Evolutionary conservation across 495 filamentous ascomycete genomes (phyloP).

Genomic region (Xylaria bambusicola): DNA sequence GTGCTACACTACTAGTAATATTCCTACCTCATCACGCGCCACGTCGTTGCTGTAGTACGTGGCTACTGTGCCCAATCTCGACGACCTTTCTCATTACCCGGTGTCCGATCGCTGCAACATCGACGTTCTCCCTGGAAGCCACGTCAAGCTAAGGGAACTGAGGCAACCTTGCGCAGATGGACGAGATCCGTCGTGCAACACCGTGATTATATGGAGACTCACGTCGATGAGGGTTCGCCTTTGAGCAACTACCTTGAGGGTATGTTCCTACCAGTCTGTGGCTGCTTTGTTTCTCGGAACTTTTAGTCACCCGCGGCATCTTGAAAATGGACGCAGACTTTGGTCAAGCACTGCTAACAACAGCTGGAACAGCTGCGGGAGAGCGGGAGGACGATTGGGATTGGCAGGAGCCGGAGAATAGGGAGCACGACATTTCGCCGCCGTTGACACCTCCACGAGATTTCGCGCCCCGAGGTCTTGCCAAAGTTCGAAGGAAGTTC

Average conservation of each 20-base stretch:
- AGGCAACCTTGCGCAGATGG: slow-evolving; percentile 33
- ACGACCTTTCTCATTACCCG: background rate
- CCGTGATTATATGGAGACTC: slow-evolving; percentile 74
- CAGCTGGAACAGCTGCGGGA: slow-evolving; percentile 28
- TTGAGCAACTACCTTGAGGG: slow-evolving; percentile 93
- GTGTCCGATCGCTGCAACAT: background rate
- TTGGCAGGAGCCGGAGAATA: slow-evolving; percentile 48
- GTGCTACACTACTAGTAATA: background rate
- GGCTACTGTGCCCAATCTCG: background rate
- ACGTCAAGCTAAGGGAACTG: slow-evolving; percentile 17
- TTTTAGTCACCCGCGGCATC: slow-evolving; percentile 51
- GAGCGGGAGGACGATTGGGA: slow-evolving; percentile 40
- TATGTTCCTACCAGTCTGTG: slow-evolving; percentile 39
- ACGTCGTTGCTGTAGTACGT: background rate
- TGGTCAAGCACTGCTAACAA: slow-evolving; percentile 46
- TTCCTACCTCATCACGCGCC: slow-evolving; percentile 9
- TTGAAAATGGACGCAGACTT: slow-evolving; percentile 48
- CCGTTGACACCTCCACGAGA: slow-evolving; percentile 50
- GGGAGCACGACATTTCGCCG: slow-evolving; percentile 46
- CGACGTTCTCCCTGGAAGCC: slow-evolving; percentile 6
- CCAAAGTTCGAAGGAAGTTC: slow-evolving; percentile 66
- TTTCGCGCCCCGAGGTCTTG: slow-evolving; percentile 76
- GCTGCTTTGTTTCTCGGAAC: slow-evolving; percentile 15
- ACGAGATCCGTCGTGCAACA: slow-evolving; percentile 37
- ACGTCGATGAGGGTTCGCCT: slow-evolving; percentile 88